phyloP scores from a whole-genome alignment of 768 basidiomycete species.

The Pulveroboletus sp. region DNA sequence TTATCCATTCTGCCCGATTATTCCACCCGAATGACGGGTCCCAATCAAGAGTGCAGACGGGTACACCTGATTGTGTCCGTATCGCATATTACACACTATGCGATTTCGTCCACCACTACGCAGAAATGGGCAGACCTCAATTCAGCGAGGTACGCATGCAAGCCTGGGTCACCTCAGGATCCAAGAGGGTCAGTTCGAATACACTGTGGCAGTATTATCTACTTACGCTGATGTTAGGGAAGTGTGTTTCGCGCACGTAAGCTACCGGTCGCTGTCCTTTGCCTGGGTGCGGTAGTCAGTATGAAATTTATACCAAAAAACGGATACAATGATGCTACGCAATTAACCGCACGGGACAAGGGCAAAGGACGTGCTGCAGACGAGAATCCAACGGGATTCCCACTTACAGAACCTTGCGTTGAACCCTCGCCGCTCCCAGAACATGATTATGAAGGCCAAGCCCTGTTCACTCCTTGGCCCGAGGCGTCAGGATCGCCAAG shows the following conservation, averaged over 20 bases:
- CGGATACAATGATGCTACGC: conserved; percentile 17
- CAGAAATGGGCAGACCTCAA: conserved; percentile 28
- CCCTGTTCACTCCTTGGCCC: neutral
- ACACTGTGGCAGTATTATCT: neutral
- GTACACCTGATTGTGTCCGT: conserved; percentile 22
- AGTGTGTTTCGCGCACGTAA: conserved; percentile 19
- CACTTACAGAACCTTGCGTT: neutral
- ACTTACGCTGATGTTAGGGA: conserved; percentile 19
- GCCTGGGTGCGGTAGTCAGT: conserved; percentile 23
- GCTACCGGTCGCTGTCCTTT: conserved; percentile 22
- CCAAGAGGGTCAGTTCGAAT: conserved; percentile 30
- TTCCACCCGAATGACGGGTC: conserved; percentile 10
- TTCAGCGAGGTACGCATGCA: conserved; percentile 36
- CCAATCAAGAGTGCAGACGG: conserved; percentile 20
- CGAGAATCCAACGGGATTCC: conserved; percentile 7
- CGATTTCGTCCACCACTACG: conserved; percentile 34
- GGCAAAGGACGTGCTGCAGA: conserved; percentile 9
- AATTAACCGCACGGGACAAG: conserved; percentile 5
- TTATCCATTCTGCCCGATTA: conserved; percentile 19
- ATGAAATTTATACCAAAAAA: conserved; percentile 24
- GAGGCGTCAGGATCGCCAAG: neutral
- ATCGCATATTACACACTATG: conserved; percentile 27
- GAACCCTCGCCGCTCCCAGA: conserved; percentile 1
- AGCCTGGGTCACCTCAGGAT: conserved; percentile 44
- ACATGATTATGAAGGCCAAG: neutral